Evolutionary conservation across 2,329 filamentous ascomycete genomes (phyloP).

Genomic region (Lachnellula willkommii): DNA sequence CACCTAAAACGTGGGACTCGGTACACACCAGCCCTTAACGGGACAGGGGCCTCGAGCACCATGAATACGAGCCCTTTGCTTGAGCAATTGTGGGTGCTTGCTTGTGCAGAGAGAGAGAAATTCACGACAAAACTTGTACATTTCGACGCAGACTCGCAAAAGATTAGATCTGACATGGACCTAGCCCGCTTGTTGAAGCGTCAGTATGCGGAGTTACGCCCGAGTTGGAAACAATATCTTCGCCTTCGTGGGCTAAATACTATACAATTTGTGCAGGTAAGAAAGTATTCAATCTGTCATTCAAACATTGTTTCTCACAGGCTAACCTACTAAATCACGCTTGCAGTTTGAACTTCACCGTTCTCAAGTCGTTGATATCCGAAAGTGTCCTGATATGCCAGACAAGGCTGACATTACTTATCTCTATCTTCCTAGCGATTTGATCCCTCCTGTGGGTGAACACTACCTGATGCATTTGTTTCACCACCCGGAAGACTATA

Average conservation of each 20-base stretch:
- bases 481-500: constrained; percentile 2
- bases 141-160: neutral
- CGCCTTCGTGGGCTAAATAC: neutral
- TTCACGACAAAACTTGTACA: neutral
- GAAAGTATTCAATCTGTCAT: too few relatives aligned
- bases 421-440: neutral
- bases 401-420: neutral
- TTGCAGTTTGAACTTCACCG: neutral
- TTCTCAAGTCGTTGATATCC: neutral
- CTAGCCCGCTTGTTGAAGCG: neutral
- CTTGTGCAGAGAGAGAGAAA: neutral
- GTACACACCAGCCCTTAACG: neutral
- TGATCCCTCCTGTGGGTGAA: neutral
- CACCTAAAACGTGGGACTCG: neutral
- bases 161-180: neutral
- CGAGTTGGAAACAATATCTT: neutral
- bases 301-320: too few relatives aligned
- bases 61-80: neutral
- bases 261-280: neutral
- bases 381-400: neutral
- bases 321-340: too few relatives aligned
- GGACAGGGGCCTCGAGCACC: neutral
- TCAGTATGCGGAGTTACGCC: neutral
- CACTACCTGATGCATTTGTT: constrained; percentile 3
- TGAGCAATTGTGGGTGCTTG: neutral